Base-by-base conservation (phyloP, 129 eudicot genomes). In the Helianthus tuberosus region DNA sequence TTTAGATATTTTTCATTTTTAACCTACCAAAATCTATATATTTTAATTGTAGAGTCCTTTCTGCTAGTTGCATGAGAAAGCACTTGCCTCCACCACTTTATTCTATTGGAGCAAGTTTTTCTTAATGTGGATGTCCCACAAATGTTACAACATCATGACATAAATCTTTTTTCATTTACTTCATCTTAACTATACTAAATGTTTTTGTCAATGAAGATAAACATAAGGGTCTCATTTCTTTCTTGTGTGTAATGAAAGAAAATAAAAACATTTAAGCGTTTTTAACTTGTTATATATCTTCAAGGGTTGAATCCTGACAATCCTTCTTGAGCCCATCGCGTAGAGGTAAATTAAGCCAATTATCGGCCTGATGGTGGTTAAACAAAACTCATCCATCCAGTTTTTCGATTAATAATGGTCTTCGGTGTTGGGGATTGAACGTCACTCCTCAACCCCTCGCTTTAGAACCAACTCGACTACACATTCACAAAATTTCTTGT, bases 11-110 rank as follows among this genome's bases (percentile, higher is more conserved):
- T 5, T 41, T 27, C 38, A 15, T 68, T 29, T 58, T 57, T 64
- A 47, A 70, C 39, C 39, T 48, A 65, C 52, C 50, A n/a, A 39
- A 35, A 69, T 46, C 10, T 67, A 14, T 67, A 51, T 64, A 8
- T 76, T 68, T 4, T 6, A 29, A 57, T 79, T 75, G 77, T 64
- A 70, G 80, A 59, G 75, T 71, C 69, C 75, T 79, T 84, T 80
- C 23, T 84, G 74, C 83, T 63, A 77, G 83, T 80, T 84, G 83
- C 84, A 77, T 64, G 53, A 76, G 79, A 77, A 73, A 82, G 69
- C 86, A 82, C 75, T 73, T 47, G 38, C 72, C 35, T 48, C 82
- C 70, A 77, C 72, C 62, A 74, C 80, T 77, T 77, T 72, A 67
- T 73, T 77, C 73, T 73, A 53, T 16, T 68, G 35, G 68, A 67